phyloP scores from a whole-genome alignment of 2,329 filamentous ascomycete genomes.

The Elsinoe batatas region DNA sequence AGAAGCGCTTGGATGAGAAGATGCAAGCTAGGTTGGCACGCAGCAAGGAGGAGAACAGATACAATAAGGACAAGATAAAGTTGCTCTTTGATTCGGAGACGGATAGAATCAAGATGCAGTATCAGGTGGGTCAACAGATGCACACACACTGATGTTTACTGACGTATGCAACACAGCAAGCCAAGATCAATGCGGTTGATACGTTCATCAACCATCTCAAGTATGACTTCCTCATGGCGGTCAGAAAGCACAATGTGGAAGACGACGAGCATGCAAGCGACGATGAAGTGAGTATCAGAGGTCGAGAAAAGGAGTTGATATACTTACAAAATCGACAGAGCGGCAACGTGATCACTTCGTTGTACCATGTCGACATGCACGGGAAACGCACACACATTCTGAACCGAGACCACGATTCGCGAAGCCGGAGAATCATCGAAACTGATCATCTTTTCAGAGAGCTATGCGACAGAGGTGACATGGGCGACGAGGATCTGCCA shows the following conservation, averaged over 20 bases:
- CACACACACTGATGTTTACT: not conserved
- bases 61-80: conserved; percentile 30
- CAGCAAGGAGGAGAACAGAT: conserved; percentile 29
- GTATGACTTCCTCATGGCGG: conserved; percentile 26
- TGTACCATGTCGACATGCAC: conserved; percentile 24
- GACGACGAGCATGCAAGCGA: conserved; percentile 30
- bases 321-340: conserved; percentile 10
- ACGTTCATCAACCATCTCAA: conserved; percentile 22
- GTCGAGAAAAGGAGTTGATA: conserved; percentile 12
- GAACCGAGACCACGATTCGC: conserved; percentile 29
- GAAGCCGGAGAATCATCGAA: conserved; percentile 32
- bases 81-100: conserved; percentile 27
- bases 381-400: conserved; percentile 17
- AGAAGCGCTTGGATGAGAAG: conserved; percentile 42
- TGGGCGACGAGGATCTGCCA: conserved; percentile 11
- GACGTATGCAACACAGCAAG: conserved; percentile 10
- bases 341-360: conserved; percentile 25
- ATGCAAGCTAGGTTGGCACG: conserved; percentile 32
- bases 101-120: conserved; percentile 28
- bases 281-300: conserved; percentile 28
- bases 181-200: conserved; percentile 20
- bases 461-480: conserved; percentile 19
- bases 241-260: conserved; percentile 28
- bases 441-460: conserved; percentile 29
- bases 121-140: conserved; percentile 23